Conservation (phyloP, 1,139 yeast genomes). For the Casaregolazyma lundiana region DNA sequence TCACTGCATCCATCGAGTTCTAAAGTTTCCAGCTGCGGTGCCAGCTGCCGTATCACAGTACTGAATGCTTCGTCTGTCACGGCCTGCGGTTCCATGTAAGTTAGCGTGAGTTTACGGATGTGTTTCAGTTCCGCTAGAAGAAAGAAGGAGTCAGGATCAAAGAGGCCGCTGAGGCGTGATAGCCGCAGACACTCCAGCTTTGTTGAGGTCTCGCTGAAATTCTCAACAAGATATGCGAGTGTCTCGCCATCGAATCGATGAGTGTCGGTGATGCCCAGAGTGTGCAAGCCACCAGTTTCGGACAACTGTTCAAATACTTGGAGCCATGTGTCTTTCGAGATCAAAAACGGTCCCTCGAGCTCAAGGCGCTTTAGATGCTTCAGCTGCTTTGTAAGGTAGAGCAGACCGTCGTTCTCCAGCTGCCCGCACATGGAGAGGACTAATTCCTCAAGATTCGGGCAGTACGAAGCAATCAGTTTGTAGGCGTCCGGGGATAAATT, state of each 20-base stretch:
- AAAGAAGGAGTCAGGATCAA: conserved; percentile 53
- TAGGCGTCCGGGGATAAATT: conserved; percentile 63
- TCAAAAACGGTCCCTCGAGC: conserved; percentile 84
- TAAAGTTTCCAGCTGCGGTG: conserved; percentile 55
- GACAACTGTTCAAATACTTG: conserved; percentile 55
- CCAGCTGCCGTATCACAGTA: conserved; percentile 58
- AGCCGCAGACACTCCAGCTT: conserved; percentile 49
- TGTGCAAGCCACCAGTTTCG: conserved; percentile 48
- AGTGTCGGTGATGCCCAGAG: conserved; percentile 55
- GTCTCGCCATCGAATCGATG: conserved; percentile 75
- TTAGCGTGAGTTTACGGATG: conserved; percentile 57
- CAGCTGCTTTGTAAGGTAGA: conserved; percentile 58
- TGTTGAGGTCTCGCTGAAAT: conserved; percentile 36
- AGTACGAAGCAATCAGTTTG: conserved; percentile 66
- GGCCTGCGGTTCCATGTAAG: conserved; percentile 53
- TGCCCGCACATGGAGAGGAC: conserved; percentile 92
- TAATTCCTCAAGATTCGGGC: conserved; percentile 66
- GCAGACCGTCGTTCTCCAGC: conserved; percentile 68
- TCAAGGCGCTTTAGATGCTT: conserved; percentile 47
- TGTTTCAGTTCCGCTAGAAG: conserved; percentile 57
- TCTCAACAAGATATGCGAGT: conserved; percentile 55
- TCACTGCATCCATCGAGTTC: conserved; percentile 68
- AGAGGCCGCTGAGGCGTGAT: conserved; percentile 68
- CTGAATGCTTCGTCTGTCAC: conserved; percentile 69
- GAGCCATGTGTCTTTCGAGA: conserved; percentile 73